Base-by-base conservation (phyloP, 1,284 basidiomycete species). In the Pseudozyma sp. region DNA sequence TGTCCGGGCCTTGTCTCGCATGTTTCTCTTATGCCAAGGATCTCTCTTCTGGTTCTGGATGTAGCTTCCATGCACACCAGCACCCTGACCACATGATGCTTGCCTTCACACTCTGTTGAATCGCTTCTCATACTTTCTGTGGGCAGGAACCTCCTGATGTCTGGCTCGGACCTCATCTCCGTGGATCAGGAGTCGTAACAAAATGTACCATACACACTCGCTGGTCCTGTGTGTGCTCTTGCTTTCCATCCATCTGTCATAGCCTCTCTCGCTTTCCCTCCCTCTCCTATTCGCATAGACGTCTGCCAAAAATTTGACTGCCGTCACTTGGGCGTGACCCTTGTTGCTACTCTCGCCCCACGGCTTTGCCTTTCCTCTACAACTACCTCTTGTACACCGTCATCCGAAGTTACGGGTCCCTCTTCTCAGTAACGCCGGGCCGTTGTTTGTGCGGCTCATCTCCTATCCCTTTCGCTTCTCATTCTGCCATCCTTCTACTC, bases 131-230 rank as follows among this genome's bases (percentile, higher is more conserved):
- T 18, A 47, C 42, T 7, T 34, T 48, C 38, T 31, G 5, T 36
- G 25, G 25, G 25, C 25, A 31, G 25, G 25, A 31, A 31, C 25
- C 25, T 34, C 36, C 35, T 52, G 45, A 47, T 40, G 9, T 13
- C 31, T 57, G 18, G 63, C 38, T 43, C 57, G 63, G 64, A 60
- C 16, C 38, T 45, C 48, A 60, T 60, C 58, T 67, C 64, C 64
- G 64, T 38, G 58, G 58, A 19, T 51, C 59, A 38, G 39, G 21
- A 21, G 18, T 16, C 14, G 11, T 31, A 31, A 6, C 25, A n/a
- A n/a, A n/a, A n/a, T n/a, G n/a, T n/a, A n/a, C n/a, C n/a, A n/a
- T n/a, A n/a, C n/a, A 31, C 6, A 31, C 25, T 3, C 6, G 25
- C 25, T 31, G 25, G 25, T 31, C 25, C 25, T 31, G 25, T 31